These are phyloP conservation scores for Geoglossum glabrum DNA, from an alignment of 495 filamentous ascomycete species.

Conservation along the genomic window DNA sequence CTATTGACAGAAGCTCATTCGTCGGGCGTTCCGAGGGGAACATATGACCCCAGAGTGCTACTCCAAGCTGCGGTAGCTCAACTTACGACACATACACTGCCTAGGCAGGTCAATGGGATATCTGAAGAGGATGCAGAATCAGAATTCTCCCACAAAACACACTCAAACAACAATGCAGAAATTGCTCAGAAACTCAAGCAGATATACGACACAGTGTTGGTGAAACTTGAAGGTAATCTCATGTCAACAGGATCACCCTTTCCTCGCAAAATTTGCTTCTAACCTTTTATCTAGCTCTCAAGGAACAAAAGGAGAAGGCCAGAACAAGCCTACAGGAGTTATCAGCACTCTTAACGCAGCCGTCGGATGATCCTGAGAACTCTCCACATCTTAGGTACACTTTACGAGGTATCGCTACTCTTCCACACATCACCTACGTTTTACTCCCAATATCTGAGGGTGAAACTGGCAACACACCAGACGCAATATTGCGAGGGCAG, in stretches of 20 bases:
- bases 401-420: constrained; percentile 30
- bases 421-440: constrained; percentile 32
- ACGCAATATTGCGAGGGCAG: constrained; percentile 3
- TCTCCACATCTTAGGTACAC: constrained; percentile 20
- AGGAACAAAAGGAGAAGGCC: constrained; percentile 29
- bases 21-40: background rate
- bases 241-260: background rate
- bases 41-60: constrained; percentile 2
- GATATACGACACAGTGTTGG: constrained; percentile 11
- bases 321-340: constrained; percentile 25
- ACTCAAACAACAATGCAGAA: constrained; percentile 4
- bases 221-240: constrained; percentile 28
- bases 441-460: constrained; percentile 10
- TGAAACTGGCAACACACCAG: background rate
- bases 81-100: background rate
- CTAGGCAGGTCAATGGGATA: background rate
- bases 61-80: background rate
- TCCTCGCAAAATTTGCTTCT: background rate
- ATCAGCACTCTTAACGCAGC: constrained; percentile 31
- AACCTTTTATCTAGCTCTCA: constrained; percentile 23
- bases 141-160: background rate
- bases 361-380: constrained; percentile 17
- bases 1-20: constrained; percentile 18
- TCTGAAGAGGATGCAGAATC: background rate
- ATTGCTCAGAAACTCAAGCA: constrained; percentile 10